These are phyloP conservation scores for Penicillium corylophilum DNA, from an alignment of 2,329 filamentous ascomycete genomes.

Conservation along the genomic window DNA sequence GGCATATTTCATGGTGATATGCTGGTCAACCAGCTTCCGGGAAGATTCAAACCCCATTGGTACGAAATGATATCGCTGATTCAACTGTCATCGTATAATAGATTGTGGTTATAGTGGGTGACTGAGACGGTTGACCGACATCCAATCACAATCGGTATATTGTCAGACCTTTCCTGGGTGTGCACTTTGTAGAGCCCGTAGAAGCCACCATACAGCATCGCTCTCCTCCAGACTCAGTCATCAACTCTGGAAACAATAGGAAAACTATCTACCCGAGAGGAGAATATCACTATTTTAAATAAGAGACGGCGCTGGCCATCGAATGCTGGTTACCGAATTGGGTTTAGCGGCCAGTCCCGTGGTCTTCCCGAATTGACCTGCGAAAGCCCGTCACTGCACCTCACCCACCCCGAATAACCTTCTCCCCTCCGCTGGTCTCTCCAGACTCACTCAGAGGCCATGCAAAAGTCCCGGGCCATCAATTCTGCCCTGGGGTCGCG, in stretches of 20 bases:
- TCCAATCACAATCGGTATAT: slow-evolving; percentile 23
- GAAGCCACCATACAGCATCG: background rate
- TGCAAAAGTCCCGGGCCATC: slow-evolving; percentile 48
- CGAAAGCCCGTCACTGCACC: slow-evolving; percentile 30
- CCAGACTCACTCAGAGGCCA: slow-evolving; percentile 37
- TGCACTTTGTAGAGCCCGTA: background rate
- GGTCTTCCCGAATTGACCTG: slow-evolving; percentile 25
- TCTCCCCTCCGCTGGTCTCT: slow-evolving; percentile 27
- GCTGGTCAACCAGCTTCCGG: too few species aligned
- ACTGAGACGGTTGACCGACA: background rate
- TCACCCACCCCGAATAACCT: slow-evolving; percentile 23
- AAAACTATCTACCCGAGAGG: background rate
- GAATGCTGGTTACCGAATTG: slow-evolving; percentile 21
- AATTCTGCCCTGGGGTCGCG: slow-evolving; percentile 42
- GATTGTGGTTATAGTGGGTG: background rate
- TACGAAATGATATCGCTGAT: too few species aligned
- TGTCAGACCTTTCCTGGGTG: slow-evolving; percentile 19
- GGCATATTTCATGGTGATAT: too few species aligned
- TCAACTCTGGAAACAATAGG: background rate
- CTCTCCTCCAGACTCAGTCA: background rate
- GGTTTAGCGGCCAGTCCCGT: slow-evolving; percentile 32
- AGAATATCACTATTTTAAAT: background rate
- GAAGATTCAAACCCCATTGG: too few species aligned
- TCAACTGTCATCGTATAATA: background rate
- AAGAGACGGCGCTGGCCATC: slow-evolving; percentile 1